These are phyloP conservation scores for Halocafeteria seosinensis DNA, from an alignment of 108 stramenopile genomes.

Conservation along the genomic window DNA sequence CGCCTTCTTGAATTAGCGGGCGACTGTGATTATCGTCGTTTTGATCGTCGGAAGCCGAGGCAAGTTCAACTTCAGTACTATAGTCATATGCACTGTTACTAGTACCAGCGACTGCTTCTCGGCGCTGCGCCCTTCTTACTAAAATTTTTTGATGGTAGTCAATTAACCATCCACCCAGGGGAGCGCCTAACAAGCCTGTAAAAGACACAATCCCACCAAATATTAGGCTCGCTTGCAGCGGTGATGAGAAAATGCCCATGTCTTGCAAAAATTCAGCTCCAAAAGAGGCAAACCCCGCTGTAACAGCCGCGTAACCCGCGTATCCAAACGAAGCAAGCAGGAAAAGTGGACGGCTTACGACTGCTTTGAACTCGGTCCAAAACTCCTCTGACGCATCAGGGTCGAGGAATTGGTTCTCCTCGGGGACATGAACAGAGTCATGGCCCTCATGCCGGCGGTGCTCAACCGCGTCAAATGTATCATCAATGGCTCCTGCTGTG, in stretches of 20 bases:
- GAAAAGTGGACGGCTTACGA: constrained; percentile 6
- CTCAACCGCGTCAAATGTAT: background rate
- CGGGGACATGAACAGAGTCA: background rate
- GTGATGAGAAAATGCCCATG: constrained; percentile 11
- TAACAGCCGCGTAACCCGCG: constrained; percentile 19
- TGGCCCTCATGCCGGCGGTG: background rate
- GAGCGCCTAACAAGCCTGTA: constrained; percentile 27
- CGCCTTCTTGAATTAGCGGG: background rate
- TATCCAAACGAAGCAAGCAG: constrained; percentile 16
- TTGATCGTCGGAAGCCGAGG: too few relatives aligned
- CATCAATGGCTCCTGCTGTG: background rate
- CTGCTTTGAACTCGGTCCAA: too few relatives aligned
- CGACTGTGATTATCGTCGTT: background rate
- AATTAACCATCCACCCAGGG: constrained; percentile 24
- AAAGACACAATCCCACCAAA: constrained; percentile 22
- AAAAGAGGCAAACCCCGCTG: constrained; percentile 22
- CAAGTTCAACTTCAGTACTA: too few relatives aligned
- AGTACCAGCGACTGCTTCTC: background rate
- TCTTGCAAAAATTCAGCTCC: constrained; percentile 19
- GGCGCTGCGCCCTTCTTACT: background rate
- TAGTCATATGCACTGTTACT: background rate
- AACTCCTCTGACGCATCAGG: constrained; percentile 5
- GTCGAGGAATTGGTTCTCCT: background rate
- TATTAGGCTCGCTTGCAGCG: constrained; percentile 10
- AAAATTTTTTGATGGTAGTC: background rate